Evolutionary conservation across 192 early-diverging fungal genomes (phyloP).

Genomic region (Backusella luteola): DNA sequence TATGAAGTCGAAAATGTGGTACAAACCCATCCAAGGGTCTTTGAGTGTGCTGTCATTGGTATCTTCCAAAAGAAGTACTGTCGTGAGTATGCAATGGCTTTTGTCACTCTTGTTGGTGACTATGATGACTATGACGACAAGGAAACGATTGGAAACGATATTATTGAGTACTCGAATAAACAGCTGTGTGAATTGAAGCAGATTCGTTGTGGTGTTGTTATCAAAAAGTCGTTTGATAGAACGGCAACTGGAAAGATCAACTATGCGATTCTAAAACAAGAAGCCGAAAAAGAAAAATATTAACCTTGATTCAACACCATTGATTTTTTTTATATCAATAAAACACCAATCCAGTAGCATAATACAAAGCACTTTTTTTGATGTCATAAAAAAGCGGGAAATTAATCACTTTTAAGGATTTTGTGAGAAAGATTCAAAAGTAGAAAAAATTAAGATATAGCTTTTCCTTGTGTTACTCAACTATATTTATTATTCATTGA

Average conservation of each 20-base stretch:
- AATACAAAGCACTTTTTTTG: not conserved
- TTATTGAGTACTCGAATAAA: not conserved
- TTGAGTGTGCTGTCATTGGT: constrained; percentile 36
- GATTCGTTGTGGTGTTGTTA: not conserved
- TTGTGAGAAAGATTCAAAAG: not conserved
- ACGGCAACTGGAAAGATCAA: not conserved
- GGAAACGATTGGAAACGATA: not conserved
- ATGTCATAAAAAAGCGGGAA: not conserved
- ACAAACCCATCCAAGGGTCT: constrained; percentile 61
- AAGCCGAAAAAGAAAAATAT: not conserved
- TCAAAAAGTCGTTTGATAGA: not conserved
- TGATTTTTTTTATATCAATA: not conserved
- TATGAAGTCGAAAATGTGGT: constrained; percentile 77
- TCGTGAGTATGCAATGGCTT: not conserved
- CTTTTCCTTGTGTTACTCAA: not conserved
- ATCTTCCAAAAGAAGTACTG: not conserved
- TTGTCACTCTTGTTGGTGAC: not conserved
- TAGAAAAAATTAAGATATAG: constrained; percentile 3
- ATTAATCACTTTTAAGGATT: not conserved
- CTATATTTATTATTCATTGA: constrained; percentile 2
- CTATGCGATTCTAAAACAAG: not conserved
- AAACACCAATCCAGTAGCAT: too few relatives aligned
- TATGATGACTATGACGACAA: not conserved
- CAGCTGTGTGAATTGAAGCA: not conserved
- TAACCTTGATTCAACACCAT: too few relatives aligned